These are phyloP conservation scores for Dipteronia dyeriana DNA, from an alignment of 345 rosid species.

Conservation along the genomic window DNA sequence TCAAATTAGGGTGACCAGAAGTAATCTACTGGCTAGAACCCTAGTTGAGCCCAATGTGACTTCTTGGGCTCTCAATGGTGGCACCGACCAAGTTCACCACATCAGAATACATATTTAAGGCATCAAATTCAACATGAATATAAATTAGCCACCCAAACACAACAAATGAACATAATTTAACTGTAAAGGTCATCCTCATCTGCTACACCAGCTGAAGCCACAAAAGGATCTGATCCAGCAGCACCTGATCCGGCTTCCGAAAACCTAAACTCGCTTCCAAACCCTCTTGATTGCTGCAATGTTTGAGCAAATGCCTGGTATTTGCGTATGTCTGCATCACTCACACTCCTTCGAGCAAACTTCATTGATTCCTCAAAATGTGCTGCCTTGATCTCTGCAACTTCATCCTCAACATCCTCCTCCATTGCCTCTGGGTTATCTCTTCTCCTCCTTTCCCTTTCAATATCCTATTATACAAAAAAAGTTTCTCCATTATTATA, in stretches of 20 bases:
- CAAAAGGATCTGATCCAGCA: constrained; percentile 66
- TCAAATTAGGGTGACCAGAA: neutral
- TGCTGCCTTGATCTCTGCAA: constrained; percentile 80
- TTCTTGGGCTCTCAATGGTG: neutral
- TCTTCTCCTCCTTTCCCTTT: constrained; percentile 76
- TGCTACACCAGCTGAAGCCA: constrained; percentile 62
- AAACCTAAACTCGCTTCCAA: constrained; percentile 83
- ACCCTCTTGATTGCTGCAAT: constrained; percentile 89
- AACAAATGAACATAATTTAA: constrained; percentile 33
- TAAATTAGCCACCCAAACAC: neutral
- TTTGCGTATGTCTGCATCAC: constrained; percentile 91
- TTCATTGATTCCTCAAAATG: constrained; percentile 96
- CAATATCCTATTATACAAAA: constrained; percentile 61
- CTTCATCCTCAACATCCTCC: constrained; percentile 82
- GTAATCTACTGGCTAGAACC: neutral
- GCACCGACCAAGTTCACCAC: neutral
- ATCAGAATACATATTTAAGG: neutral
- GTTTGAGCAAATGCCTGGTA: constrained; percentile 98
- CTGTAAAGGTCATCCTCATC: constrained; percentile 90
- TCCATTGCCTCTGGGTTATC: constrained; percentile 97
- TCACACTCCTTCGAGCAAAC: constrained; percentile 86
- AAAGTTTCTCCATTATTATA: neutral
- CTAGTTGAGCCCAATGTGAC: neutral
- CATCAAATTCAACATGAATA: neutral
- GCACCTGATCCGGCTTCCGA: constrained; percentile 43